A percentile compares a stretch with the other conserved stretches of the same genome.
Evolutionary conservation across 148 eudicot species (phyloP).

Genomic region (Arbutus unedo): DNA sequence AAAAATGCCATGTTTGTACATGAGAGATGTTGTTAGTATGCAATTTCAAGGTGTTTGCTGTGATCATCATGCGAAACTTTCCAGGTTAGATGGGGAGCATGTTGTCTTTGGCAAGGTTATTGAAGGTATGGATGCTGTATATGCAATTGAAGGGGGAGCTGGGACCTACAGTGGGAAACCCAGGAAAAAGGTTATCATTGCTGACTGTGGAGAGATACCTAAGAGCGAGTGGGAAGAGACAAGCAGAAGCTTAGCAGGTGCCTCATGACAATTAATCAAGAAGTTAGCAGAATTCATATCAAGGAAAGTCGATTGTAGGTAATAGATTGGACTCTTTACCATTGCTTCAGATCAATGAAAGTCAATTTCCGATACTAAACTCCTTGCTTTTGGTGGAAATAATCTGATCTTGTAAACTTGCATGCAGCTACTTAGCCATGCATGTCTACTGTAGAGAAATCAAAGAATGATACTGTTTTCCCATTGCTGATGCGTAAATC

Average conservation of each 20-base stretch:
- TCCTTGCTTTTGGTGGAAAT: background rate
- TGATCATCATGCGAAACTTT: background rate
- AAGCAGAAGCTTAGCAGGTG: conserved; percentile 25
- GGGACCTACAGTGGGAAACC: conserved; percentile 97
- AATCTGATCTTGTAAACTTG: background rate
- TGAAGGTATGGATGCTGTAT: conserved; percentile 92
- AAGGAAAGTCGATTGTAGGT: background rate
- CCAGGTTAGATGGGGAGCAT: conserved; percentile 92
- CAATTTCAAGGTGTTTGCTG: background rate
- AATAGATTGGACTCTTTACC: background rate
- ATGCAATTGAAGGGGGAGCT: conserved; percentile 92
- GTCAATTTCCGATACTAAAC: background rate
- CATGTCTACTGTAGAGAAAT: conserved; percentile 6
- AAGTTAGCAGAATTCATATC: conserved; percentile 7
- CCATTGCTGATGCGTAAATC: background rate
- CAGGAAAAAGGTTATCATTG: conserved; percentile 83
- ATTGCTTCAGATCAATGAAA: background rate
- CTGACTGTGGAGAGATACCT: conserved; percentile 85
- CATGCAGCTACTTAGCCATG: background rate
- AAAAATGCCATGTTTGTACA: background rate
- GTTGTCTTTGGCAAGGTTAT: conserved; percentile 88
- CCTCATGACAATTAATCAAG: conserved; percentile 17
- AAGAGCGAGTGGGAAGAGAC: conserved; percentile 79
- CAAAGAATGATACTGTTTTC: conserved; percentile 2
- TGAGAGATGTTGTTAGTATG: background rate